phyloP scores from a whole-genome alignment of 129 eudicot species.

The Flaveria robusta region DNA sequence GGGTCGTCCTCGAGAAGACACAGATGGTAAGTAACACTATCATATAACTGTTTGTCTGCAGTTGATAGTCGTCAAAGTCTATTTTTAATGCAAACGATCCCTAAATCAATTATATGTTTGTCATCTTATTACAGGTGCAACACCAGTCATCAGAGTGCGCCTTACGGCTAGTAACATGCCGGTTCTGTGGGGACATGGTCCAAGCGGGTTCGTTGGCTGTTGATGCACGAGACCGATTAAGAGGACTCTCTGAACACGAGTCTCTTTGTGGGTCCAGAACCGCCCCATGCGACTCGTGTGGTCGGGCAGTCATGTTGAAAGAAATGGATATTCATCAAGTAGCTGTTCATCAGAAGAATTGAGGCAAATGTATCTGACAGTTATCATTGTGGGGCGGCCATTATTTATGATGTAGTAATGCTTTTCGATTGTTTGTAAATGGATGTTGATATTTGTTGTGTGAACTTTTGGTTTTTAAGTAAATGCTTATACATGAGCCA shows the following conservation, averaged over 20 bases:
- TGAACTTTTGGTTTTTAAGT: background rate
- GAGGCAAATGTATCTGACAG: background rate
- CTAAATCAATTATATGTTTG: background rate
- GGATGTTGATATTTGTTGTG: slow-evolving; percentile 11
- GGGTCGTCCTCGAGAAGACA: slow-evolving; percentile 77
- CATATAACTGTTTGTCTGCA: background rate
- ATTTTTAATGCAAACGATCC: background rate
- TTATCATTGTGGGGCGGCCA: background rate
- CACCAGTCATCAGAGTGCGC: slow-evolving; percentile 79
- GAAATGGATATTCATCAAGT: slow-evolving; percentile 97
- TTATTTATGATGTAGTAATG: slow-evolving; percentile 10
- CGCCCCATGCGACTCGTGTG: slow-evolving; percentile 96
- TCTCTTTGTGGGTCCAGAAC: slow-evolving; percentile 90
- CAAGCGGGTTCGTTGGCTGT: slow-evolving; percentile 77
- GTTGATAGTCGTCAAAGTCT: background rate
- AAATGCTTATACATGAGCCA: background rate
- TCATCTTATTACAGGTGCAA: slow-evolving; percentile 54
- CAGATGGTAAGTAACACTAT: slow-evolving; percentile 63
- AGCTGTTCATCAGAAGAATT: slow-evolving; percentile 83
- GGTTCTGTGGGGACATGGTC: slow-evolving; percentile 95
- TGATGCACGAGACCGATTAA: slow-evolving; percentile 76
- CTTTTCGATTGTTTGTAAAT: background rate
- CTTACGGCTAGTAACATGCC: slow-evolving; percentile 77
- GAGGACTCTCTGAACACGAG: slow-evolving; percentile 87
- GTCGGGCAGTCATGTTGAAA: slow-evolving; percentile 94